A percentile compares a stretch with the other conserved stretches of the same genome.
Evolutionary conservation across 164 flowering plant species (phyloP).

Genomic region (Chimonanthus salicifolius): DNA sequence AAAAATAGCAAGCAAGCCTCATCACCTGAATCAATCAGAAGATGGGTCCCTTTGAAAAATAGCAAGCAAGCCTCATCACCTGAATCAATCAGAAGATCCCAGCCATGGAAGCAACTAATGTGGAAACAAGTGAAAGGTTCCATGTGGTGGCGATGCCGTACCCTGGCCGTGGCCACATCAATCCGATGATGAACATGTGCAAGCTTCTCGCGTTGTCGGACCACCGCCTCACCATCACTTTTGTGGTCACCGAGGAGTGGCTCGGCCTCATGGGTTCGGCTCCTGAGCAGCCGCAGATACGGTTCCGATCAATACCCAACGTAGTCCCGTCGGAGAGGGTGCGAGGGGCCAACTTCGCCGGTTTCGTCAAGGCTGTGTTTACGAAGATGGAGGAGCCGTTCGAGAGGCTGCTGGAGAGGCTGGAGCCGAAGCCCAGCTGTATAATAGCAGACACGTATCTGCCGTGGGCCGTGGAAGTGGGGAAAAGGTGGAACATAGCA

Average conservation of each 20-base stretch:
- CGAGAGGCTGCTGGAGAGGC: conserved; percentile 44
- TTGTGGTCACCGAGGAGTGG: conserved; percentile 84
- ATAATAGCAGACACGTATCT: conserved; percentile 45
- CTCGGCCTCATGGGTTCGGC: conserved; percentile 40
- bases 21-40: no score
- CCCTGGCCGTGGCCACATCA: conserved; percentile 64
- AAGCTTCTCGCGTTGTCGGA: conserved; percentile 20
- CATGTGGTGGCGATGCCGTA: conserved; percentile 50
- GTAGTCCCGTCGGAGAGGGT: conserved; percentile 67
- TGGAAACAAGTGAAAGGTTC: not conserved
- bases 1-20: no score
- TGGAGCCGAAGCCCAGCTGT: conserved; percentile 24
- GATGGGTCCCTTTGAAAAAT: no score
- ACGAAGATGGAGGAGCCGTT: conserved; percentile 54
- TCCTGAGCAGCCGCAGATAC: conserved; percentile 28
- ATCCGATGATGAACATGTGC: conserved; percentile 60
- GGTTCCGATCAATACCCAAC: conserved; percentile 58
- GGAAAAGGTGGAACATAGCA: conserved; percentile 42
- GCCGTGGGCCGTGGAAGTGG: conserved; percentile 41
- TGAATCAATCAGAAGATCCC: not conserved
- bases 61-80: no score
- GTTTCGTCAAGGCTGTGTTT: conserved; percentile 45
- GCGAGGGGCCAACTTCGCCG: conserved; percentile 39
- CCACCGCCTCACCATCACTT: conserved; percentile 29
- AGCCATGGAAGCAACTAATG: not conserved